A percentile compares a stretch with the other conserved stretches of the same genome.
Conservation (phyloP, 2,329 filamentous ascomycete species). For the Knufia petricola region DNA sequence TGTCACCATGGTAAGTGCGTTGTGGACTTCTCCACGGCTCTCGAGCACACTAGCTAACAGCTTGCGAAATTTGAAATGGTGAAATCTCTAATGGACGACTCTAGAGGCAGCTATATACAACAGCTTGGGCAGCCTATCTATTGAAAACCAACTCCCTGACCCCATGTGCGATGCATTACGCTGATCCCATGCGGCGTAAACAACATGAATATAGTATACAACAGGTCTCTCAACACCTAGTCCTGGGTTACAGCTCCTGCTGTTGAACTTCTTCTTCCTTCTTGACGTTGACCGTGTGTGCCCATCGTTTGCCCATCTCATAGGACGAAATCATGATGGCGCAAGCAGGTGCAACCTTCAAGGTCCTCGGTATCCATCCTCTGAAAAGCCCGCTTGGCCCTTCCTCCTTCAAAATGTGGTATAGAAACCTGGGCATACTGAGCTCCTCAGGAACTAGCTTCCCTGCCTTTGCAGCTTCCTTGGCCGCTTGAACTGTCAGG, state of each 20-base stretch:
- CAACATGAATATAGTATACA: not conserved
- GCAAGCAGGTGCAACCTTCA: conserved; percentile 92
- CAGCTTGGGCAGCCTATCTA: too few species aligned
- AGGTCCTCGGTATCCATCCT: conserved; percentile 81
- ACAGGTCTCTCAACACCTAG: too few species aligned
- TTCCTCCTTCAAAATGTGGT: conserved; percentile 82
- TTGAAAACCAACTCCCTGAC: too few species aligned
- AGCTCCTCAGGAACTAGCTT: conserved; percentile 56
- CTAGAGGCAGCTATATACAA: too few species aligned
- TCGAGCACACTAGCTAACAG: too few species aligned
- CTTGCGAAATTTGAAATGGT: too few species aligned
- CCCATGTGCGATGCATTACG: not conserved
- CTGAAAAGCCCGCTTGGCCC: conserved; percentile 73
- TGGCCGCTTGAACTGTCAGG: conserved; percentile 15
- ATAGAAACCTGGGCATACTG: conserved; percentile 72
- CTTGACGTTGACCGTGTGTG: conserved; percentile 61
- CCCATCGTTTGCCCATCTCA: conserved; percentile 86
- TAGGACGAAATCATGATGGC: conserved; percentile 99
- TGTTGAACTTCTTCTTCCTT: conserved; percentile 23
- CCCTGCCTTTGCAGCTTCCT: conserved; percentile 14
- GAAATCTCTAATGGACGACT: too few species aligned
- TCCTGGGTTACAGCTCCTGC: not conserved
- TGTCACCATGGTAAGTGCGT: too few species aligned
- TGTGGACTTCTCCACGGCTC: too few species aligned
- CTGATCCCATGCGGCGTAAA: not conserved